A percentile compares a stretch with the other conserved stretches of the same genome.
These are phyloP conservation scores for Echinosophora koreensis DNA, from an alignment of 306 rosid genomes.

Conservation along the genomic window DNA sequence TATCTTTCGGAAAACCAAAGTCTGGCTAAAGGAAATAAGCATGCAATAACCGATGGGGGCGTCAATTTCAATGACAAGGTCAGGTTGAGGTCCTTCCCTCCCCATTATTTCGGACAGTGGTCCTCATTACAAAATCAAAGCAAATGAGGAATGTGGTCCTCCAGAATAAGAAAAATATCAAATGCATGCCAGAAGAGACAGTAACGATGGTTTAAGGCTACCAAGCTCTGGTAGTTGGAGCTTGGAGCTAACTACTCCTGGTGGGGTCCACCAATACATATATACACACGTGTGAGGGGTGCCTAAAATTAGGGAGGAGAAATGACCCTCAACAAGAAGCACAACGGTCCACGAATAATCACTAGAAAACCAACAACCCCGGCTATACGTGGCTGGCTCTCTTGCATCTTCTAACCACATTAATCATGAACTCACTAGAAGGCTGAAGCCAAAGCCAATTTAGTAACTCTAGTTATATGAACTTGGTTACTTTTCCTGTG, in stretches of 20 bases:
- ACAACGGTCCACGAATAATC: not conserved
- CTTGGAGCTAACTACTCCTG: not conserved
- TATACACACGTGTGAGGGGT: not conserved
- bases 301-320: not conserved
- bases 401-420: no score
- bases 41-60: not conserved
- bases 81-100: slow-evolving; percentile 18
- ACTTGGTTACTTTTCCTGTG: no score
- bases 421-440: no score
- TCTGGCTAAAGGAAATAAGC: slow-evolving; percentile 1
- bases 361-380: not conserved
- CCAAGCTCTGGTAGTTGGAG: no score
- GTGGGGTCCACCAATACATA: not conserved
- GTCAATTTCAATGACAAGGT: slow-evolving; percentile 18
- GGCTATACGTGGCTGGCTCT: no score
- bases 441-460: no score
- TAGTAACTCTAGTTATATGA: no score
- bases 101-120: slow-evolving; percentile 10
- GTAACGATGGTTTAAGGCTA: no score
- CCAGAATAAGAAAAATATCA: slow-evolving; percentile 31
- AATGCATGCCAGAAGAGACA: not conserved
- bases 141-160: slow-evolving; percentile 38
- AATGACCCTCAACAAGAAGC: not conserved
- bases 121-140: not conserved
- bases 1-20: slow-evolving; percentile 7